Percentiles rank a stretch among this genome's conserved stretches.
phyloP scores from a whole-genome alignment of 495 filamentous ascomycete genomes.

The Penicillium daleae region DNA sequence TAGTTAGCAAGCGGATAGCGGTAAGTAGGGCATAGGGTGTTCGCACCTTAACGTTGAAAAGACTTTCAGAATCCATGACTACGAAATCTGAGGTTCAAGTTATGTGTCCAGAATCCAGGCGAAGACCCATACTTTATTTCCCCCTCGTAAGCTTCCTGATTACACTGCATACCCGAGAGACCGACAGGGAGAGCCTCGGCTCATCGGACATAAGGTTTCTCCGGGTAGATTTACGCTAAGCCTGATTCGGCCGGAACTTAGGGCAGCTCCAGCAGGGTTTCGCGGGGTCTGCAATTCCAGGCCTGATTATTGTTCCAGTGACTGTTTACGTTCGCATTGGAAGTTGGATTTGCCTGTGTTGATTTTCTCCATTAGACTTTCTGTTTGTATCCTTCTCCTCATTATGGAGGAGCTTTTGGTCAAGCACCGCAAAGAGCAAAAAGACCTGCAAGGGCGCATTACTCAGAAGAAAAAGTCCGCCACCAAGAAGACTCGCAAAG shows the following conservation, averaged over 20 bases:
- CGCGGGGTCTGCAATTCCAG: constrained; percentile 32
- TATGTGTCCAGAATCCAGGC: constrained; percentile 6
- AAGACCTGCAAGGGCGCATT: constrained; percentile 79
- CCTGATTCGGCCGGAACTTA: constrained; percentile 29
- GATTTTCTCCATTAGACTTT: not conserved
- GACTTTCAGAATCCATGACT: constrained; percentile 57
- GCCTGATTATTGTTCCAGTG: not conserved
- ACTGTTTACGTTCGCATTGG: not conserved
- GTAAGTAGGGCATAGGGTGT: not conserved
- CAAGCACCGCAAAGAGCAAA: constrained; percentile 85
- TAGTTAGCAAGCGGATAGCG: constrained; percentile 9
- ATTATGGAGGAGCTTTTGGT: constrained; percentile 74
- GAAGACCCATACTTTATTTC: constrained; percentile 15
- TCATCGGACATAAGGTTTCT: constrained; percentile 15
- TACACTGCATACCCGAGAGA: constrained; percentile 30
- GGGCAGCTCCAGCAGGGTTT: constrained; percentile 39
- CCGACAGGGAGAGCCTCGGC: constrained; percentile 30
- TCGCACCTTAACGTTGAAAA: constrained; percentile 62
- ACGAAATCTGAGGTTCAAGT: constrained; percentile 7
- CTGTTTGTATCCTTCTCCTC: not conserved
- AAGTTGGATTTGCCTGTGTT: not conserved
- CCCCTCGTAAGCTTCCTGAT: constrained; percentile 20
- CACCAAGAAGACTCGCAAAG: constrained; percentile 93
- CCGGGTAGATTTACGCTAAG: constrained; percentile 17
- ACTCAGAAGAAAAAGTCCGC: constrained; percentile 96